Evolutionary conservation across 768 basidiomycete genomes (phyloP).

Genomic region (Psilocybe sp.): DNA sequence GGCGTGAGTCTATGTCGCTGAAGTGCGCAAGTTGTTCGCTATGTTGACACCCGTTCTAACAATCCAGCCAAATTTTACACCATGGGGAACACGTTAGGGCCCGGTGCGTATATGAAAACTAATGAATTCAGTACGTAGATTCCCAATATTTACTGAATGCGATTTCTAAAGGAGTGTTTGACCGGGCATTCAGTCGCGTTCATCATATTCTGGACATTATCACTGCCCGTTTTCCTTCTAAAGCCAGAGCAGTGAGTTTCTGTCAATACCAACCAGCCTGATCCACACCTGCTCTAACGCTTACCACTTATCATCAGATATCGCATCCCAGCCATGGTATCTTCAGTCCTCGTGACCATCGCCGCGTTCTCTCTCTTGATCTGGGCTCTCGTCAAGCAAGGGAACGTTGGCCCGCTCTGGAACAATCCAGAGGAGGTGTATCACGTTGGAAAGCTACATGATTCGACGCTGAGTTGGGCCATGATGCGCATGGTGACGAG

Average conservation of each 20-base stretch:
- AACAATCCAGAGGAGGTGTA: conserved; percentile 23
- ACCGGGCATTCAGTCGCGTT: conserved; percentile 21
- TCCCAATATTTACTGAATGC: neutral
- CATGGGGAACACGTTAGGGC: conserved; percentile 24
- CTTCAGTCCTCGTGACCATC: conserved; percentile 24
- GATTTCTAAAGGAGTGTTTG: neutral
- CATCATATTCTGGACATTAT: conserved; percentile 27
- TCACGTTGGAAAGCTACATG: conserved; percentile 19
- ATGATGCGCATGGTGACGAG: conserved; percentile 30
- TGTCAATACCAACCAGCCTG: conserved; percentile 1
- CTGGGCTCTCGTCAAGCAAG: conserved; percentile 27
- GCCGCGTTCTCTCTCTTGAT: conserved; percentile 25
- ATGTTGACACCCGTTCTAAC: too few species aligned
- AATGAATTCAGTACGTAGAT: conserved; percentile 25
- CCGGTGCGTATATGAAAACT: conserved; percentile 23
- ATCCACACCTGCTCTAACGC: neutral
- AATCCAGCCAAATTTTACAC: conserved; percentile 26
- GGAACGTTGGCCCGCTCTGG: conserved; percentile 26
- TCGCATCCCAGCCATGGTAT: conserved; percentile 14
- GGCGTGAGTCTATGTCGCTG: conserved; percentile 20
- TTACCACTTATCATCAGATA: neutral
- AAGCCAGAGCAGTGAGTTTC: conserved; percentile 24
- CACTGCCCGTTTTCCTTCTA: conserved; percentile 24
- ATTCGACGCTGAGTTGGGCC: conserved; percentile 22
- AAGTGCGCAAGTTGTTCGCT: neutral